phyloP scores from a whole-genome alignment of 805 yeast species.

The Teunomyces funiuensis region DNA sequence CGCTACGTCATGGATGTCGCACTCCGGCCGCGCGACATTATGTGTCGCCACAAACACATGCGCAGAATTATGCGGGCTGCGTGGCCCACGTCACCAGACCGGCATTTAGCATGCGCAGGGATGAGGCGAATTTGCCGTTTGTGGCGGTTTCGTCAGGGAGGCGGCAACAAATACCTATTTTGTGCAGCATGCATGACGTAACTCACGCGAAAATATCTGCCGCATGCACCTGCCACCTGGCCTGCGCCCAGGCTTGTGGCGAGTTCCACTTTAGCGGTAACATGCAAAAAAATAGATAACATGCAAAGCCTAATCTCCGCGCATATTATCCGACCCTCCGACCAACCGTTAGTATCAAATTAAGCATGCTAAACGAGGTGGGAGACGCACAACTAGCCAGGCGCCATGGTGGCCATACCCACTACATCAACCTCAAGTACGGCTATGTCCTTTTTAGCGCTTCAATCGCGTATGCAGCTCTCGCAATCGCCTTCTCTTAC shows the following conservation, averaged over 20 bases:
- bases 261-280: too few species aligned
- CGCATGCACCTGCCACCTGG: too few species aligned
- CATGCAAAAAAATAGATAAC: too few species aligned
- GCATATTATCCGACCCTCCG: too few species aligned
- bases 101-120: neutral
- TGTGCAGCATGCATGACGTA: neutral
- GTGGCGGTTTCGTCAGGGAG: neutral
- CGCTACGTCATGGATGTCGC: too few species aligned
- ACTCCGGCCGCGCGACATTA: too few species aligned
- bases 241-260: too few species aligned
- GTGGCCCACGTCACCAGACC: neutral
- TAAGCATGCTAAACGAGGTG: neutral
- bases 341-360: too few species aligned
- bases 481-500: slow-evolving; percentile 32
- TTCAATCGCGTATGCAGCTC: slow-evolving; percentile 39
- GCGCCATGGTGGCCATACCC: slow-evolving; percentile 53
- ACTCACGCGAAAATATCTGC: too few species aligned
- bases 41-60: too few species aligned
- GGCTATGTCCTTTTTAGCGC: slow-evolving; percentile 54
- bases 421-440: slow-evolving; percentile 56
- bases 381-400: slow-evolving; percentile 3
- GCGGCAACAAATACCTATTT: neutral
- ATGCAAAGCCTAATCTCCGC: too few species aligned
- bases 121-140: neutral
- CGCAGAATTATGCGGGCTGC: too few species aligned